Evolutionary conservation across 495 filamentous ascomycete genomes (phyloP).

Genomic region (Neurospora hispaniola): DNA sequence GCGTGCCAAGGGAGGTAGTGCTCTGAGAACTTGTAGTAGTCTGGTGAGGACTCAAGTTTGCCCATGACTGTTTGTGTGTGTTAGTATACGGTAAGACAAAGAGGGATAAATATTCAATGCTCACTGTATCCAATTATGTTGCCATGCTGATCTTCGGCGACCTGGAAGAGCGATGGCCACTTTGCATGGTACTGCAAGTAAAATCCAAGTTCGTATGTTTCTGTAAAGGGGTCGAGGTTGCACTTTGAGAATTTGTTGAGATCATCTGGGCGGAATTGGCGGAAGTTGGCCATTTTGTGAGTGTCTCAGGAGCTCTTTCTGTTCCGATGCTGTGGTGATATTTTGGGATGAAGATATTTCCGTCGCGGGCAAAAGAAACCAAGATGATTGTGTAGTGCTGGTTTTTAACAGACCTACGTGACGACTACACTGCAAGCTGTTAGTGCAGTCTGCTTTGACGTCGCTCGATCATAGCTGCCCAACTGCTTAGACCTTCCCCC

Average conservation of each 20-base stretch:
- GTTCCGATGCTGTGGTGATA: not conserved
- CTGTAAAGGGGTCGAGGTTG: conserved; percentile 89
- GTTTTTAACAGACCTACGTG: not conserved
- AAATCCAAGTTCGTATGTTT: conserved; percentile 91
- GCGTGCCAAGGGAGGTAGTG: conserved; percentile 96
- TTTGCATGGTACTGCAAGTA: conserved; percentile 90
- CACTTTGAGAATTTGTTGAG: conserved; percentile 59
- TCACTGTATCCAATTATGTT: conserved; percentile 89
- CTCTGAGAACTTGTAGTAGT: conserved; percentile 54
- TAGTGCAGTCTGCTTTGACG: not conserved
- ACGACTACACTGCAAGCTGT: not conserved
- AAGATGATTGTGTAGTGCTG: not conserved
- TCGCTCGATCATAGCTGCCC: not conserved
- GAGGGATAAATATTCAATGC: conserved; percentile 10
- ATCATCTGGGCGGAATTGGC: conserved; percentile 33
- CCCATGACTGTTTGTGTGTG: conserved; percentile 64
- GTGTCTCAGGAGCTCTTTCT: not conserved
- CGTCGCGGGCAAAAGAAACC: not conserved
- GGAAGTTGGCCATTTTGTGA: conserved; percentile 35
- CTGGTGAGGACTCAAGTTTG: conserved; percentile 82
- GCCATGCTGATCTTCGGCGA: conserved; percentile 68
- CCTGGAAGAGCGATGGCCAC: conserved; percentile 88
- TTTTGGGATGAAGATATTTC: not conserved
- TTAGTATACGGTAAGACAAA: not conserved
- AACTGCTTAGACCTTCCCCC: not conserved